phyloP scores from a whole-genome alignment of 352 stramenopile species.

The Globisporangium rhizosaccharum region DNA sequence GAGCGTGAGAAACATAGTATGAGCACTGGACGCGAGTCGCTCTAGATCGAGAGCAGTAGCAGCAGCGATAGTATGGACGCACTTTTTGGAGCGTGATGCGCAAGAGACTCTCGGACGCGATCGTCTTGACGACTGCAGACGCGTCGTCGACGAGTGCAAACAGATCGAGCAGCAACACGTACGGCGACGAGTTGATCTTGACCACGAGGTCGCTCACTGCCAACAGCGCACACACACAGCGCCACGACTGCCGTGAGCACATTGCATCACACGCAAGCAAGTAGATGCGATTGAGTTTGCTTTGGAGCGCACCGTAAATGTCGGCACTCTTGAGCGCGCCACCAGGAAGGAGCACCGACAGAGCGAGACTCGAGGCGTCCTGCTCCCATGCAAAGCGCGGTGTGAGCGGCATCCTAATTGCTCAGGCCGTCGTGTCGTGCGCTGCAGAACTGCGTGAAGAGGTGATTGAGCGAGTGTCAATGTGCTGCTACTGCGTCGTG shows the following conservation, averaged over 20 bases:
- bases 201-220: slow-evolving; percentile 71
- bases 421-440: too few relatives aligned
- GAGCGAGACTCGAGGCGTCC: slow-evolving; percentile 35
- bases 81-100: slow-evolving; percentile 48
- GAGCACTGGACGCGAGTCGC: neutral
- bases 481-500: too few relatives aligned
- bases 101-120: slow-evolving; percentile 31
- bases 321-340: slow-evolving; percentile 42
- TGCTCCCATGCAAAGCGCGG: slow-evolving; percentile 67
- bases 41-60: neutral
- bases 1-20: neutral
- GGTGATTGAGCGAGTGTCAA: too few relatives aligned
- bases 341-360: slow-evolving; percentile 51
- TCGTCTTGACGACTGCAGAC: slow-evolving; percentile 40
- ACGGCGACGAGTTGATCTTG: slow-evolving; percentile 75
- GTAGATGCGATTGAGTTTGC: neutral
- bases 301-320: slow-evolving; percentile 54
- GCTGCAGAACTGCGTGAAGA: too few relatives aligned
- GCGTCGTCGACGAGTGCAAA: slow-evolving; percentile 48
- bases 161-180: slow-evolving; percentile 72
- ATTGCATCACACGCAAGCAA: neutral
- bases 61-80: neutral
- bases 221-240: neutral
- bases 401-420: slow-evolving; percentile 45
- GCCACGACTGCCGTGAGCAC: neutral